Base-by-base conservation (phyloP, 768 basidiomycete species). In the Termitomyces sp. region DNA sequence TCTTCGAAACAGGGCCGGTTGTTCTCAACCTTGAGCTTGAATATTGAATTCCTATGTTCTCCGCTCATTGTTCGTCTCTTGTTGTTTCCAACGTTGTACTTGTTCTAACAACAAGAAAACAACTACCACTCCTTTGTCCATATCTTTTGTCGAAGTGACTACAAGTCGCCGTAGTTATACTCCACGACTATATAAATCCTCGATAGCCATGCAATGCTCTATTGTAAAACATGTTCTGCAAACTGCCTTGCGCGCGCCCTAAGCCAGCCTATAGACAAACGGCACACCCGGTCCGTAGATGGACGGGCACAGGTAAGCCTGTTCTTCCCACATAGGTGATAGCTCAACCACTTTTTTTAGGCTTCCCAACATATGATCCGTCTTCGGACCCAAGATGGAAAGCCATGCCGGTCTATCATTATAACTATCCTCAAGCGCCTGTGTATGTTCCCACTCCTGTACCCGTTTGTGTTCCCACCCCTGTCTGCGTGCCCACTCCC, bases 231-330 rank as follows among this genome's bases (percentile, higher is more conserved):
- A 58, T 58, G 57, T 57, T 22, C 57, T 30, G 2, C 56, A 57
- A 52, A 52, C 38, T 57, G 20, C 43, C 57, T 14, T 53, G 52
- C 32, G 46, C 38, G 20, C 36, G 38, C 40, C 46, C 44, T 20
- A 33, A 35, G 7, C 24, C 43, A n/a, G 26, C 43, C 45, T 58
- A 53, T 10, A 54, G 58, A 46, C 52, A 58, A 54, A n/a, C 30
- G n/a, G 40, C 58, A n/a, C 4, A 43, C 32, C 46, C 52, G 1
- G 40, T 54, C 33, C 58, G 40, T n/a, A 48, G 53, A 42, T 54
- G 53, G 52, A 42, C 16, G n/a, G 57, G 43, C 35, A 12, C 33
- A 44, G 57, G 50, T 58, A 45, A 14, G 49, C 7, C 6, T 44
- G 30, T 43, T 9, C 28, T 35, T 44, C 20, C 7, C 20, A 3